Evolutionary conservation across 179 eudicot species (phyloP).

Genomic region (Heliamphora ciliata): DNA sequence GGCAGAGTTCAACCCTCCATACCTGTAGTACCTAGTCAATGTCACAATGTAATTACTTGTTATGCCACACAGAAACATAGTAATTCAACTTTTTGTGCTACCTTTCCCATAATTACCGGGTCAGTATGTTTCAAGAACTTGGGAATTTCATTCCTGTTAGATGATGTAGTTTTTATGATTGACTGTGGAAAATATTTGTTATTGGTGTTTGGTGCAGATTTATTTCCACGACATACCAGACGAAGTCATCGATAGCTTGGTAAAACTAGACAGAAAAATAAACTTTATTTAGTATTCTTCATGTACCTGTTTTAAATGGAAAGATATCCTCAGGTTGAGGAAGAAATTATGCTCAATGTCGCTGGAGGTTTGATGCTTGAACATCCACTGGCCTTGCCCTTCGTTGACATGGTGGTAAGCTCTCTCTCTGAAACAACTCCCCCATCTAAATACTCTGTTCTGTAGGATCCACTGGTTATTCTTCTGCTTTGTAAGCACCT

Average conservation of each 20-base stretch:
- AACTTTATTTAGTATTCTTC: neutral
- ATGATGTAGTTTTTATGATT: neutral
- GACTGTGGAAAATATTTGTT: neutral
- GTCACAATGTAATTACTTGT: neutral
- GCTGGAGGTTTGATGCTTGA: constrained; percentile 94
- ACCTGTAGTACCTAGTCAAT: neutral
- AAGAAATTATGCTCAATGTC: constrained; percentile 61
- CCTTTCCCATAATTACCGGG: neutral
- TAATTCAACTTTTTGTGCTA: neutral
- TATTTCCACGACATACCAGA: constrained; percentile 74
- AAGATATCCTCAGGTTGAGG: constrained; percentile 51
- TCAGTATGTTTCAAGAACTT: neutral
- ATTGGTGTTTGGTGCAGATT: constrained; percentile 42
- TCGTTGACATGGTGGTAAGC: constrained; percentile 76
- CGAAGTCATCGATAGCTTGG: constrained; percentile 69
- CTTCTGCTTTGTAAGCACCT: too few species aligned
- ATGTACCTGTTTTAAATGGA: neutral
- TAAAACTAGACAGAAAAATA: constrained; percentile 20
- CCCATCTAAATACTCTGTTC: neutral
- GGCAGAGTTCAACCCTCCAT: neutral
- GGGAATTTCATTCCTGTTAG: neutral
- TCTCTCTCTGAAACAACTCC: constrained; percentile 2
- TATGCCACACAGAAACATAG: neutral
- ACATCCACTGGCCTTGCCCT: constrained; percentile 77
- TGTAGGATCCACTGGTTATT: neutral